Percentiles rank a stretch among this genome's conserved stretches.
Evolutionary conservation across 192 early-diverging fungal species (phyloP).

Genomic region (Backusella macrospora): DNA sequence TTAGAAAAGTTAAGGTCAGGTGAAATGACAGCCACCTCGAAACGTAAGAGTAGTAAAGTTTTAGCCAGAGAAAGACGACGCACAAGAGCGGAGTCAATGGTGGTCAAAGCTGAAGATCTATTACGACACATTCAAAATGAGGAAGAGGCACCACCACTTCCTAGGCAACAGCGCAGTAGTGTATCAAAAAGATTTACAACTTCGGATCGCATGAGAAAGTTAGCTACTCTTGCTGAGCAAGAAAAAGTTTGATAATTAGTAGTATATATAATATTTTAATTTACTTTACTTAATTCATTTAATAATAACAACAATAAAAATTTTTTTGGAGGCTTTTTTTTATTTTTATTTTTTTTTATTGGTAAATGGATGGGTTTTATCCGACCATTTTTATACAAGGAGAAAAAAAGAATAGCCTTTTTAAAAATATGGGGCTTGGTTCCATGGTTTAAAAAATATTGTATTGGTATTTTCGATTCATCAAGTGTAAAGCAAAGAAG

Average conservation of each 20-base stretch:
- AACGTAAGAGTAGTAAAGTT: constrained; percentile 27
- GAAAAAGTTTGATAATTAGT: constrained; percentile 4
- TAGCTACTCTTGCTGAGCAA: constrained; percentile 33
- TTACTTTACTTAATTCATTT: background rate
- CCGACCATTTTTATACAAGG: no score
- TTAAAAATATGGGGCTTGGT: background rate
- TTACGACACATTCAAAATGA: constrained; percentile 48
- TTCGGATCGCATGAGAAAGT: constrained; percentile 27
- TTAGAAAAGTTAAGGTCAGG: constrained; percentile 71
- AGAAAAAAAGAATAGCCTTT: background rate
- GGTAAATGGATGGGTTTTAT: no score
- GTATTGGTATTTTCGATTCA: no score
- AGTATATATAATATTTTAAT: background rate
- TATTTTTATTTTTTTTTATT: no score
- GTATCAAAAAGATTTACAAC: constrained; percentile 28
- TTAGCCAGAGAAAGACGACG: constrained; percentile 34
- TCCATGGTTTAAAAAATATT: no score
- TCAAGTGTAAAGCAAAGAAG: no score
- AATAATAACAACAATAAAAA: no score
- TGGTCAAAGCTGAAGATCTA: constrained; percentile 46
- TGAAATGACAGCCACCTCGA: constrained; percentile 54
- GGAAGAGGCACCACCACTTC: constrained; percentile 32
- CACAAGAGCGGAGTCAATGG: constrained; percentile 36
- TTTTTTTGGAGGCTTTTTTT: no score
- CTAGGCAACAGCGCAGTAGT: constrained; percentile 7